Percentiles rank a stretch among this genome's conserved stretches.
Evolutionary conservation across 169 alveolate species (phyloP).

Genomic region (Cyclospora cayetanensis): DNA sequence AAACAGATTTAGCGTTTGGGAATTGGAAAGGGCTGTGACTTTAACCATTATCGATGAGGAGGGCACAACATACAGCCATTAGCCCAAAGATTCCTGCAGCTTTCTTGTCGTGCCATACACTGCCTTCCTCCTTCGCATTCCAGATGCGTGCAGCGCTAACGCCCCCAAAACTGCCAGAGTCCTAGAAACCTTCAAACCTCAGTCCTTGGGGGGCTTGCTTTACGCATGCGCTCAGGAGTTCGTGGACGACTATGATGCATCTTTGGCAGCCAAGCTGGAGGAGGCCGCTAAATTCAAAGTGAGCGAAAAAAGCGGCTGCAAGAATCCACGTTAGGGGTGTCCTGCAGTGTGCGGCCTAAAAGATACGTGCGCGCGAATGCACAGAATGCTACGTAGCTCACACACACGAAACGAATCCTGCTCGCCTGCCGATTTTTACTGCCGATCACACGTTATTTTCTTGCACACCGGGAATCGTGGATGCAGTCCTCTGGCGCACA

Average conservation of each 20-base stretch:
- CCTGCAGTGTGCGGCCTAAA: too few species aligned
- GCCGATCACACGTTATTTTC: too few species aligned
- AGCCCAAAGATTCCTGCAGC: background rate
- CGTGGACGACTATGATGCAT: background rate
- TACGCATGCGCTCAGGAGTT: background rate
- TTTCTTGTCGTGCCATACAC: background rate
- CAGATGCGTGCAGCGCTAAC: background rate
- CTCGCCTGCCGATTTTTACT: too few species aligned
- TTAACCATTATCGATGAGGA: too few species aligned
- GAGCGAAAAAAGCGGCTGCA: too few species aligned
- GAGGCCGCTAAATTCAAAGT: background rate
- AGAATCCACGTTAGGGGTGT: too few species aligned
- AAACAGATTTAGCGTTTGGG: too few species aligned
- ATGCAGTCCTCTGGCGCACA: too few species aligned
- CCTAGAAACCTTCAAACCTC: background rate
- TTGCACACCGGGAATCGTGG: too few species aligned
- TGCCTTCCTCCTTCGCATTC: background rate
- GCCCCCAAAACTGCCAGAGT: background rate
- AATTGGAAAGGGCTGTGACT: too few species aligned
- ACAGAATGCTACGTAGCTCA: background rate
- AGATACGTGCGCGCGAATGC: too few species aligned
- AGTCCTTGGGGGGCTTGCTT: background rate
- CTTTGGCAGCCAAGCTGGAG: background rate
- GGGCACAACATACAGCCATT: too few species aligned
- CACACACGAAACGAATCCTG: background rate